Base-by-base conservation (phyloP, 2,329 filamentous ascomycete genomes). In the Alternaria sp. region DNA sequence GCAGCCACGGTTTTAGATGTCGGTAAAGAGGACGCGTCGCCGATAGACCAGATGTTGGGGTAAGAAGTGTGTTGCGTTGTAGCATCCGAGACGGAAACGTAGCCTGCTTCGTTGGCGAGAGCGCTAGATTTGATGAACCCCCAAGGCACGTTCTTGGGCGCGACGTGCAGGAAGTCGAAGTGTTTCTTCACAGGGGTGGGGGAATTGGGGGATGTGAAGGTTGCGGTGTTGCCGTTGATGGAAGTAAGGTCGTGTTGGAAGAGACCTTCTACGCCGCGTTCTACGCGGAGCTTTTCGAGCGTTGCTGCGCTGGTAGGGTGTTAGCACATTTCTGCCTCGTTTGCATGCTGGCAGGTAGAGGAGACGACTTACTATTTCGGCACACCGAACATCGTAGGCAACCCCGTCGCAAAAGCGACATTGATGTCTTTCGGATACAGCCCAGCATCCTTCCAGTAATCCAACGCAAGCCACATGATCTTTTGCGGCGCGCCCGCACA, bases 401-500 rank as follows among this genome's bases (percentile, higher is more conserved):
- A 68, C 8, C 77, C 79, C 3, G 79, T 81, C 7, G 79, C 79
- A 61, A 81, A 81, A 51, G 70, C 67, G 60, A 81, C 77, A 30
- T 78, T 66, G 64, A 81, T 78, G 81, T 21, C 28, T 56, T 17
- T 70, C 59, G 40, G 71, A 72, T 81, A 81, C 3, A 77, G 45
- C 11, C 78, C 79, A 6, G 75, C 73, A 11, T 70, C 68, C 60
- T 74, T 77, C 79, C 79, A 81, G 58, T 76, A 69, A 44, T 81
- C 79, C 62, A 75, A 68, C 1, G 79, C 79, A n/a, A 81, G 74
- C 79, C 79, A 81, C 79, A 81, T 81, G 50, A 79, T 73, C 56
- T 81, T 81, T 57, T 81, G 79, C 1, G 79, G 79, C 5, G 76
- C 79, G 45, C 79, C 79, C 9, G 79, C 79, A 55, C 79, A 81